Conservation (phyloP, 2,329 filamentous ascomycete genomes). For the Dactylellina parvicollis region DNA sequence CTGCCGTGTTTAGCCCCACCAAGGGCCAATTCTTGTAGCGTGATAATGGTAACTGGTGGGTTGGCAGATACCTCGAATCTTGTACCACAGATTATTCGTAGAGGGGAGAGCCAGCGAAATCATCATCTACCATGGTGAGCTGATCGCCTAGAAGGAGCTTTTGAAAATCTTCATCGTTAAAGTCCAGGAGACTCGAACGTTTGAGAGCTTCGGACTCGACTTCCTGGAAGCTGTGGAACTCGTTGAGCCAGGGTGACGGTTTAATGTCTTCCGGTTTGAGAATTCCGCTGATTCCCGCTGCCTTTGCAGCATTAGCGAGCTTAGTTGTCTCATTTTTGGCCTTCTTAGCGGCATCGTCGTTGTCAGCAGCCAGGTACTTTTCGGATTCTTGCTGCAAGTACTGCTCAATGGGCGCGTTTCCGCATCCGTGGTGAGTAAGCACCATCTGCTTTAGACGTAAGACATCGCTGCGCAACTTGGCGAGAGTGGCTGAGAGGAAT, state of each 20-base stretch:
- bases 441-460: slow-evolving; percentile 59
- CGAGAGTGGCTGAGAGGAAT: slow-evolving; percentile 55
- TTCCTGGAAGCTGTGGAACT: slow-evolving; percentile 53
- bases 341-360: slow-evolving; percentile 37
- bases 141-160: slow-evolving; percentile 52
- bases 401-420: slow-evolving; percentile 56
- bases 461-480: slow-evolving; percentile 58
- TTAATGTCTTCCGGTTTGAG: slow-evolving; percentile 36
- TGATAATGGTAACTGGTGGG: slow-evolving; percentile 43
- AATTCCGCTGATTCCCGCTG: slow-evolving; percentile 32
- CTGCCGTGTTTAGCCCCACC: slow-evolving; percentile 54
- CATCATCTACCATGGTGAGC: slow-evolving; percentile 36
- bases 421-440: slow-evolving; percentile 59
- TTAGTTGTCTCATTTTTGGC: slow-evolving; percentile 22
- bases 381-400: slow-evolving; percentile 57
- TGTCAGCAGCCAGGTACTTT: slow-evolving; percentile 50
- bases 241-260: slow-evolving; percentile 41
- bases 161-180: slow-evolving; percentile 52
- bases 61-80: slow-evolving; percentile 6
- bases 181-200: slow-evolving; percentile 36
- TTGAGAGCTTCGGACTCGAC: slow-evolving; percentile 49
- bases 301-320: slow-evolving; percentile 16
- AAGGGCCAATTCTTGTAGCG: slow-evolving; percentile 27
- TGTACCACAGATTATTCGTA: slow-evolving; percentile 28
- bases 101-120: slow-evolving; percentile 42